Percentiles rank a stretch among this genome's conserved stretches.
Evolutionary conservation across 106 monocot species (phyloP).

Genomic region (Gastrodia elata): DNA sequence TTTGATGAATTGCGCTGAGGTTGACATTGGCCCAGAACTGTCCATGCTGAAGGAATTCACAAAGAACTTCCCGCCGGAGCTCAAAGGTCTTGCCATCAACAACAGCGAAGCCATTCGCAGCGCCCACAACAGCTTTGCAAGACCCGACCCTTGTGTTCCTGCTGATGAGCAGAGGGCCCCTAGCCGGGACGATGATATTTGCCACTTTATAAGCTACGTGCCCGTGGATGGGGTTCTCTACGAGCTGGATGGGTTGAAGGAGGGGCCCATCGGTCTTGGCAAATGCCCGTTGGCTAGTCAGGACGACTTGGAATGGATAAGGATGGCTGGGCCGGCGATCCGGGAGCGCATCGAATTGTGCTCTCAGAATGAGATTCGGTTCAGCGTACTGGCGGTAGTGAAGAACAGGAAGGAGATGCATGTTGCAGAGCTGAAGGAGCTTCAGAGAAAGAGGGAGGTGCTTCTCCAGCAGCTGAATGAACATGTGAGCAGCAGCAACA

Average conservation of each 20-base stretch:
- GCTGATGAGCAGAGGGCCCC: constrained; percentile 76
- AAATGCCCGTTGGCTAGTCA: constrained; percentile 43
- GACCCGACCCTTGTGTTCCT: constrained; percentile 79
- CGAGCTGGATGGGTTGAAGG: constrained; percentile 84
- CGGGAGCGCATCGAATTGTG: constrained; percentile 83
- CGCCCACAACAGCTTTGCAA: constrained; percentile 95
- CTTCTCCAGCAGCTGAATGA: constrained; percentile 62
- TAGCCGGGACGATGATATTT: constrained; percentile 75
- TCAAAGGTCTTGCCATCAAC: constrained; percentile 86
- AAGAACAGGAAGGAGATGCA: constrained; percentile 87
- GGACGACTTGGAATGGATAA: constrained; percentile 68
- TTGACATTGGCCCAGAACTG: constrained; percentile 81
- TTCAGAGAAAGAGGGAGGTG: constrained; percentile 80
- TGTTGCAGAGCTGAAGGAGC: constrained; percentile 76
- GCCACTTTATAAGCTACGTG: constrained; percentile 83
- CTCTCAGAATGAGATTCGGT: constrained; percentile 87
- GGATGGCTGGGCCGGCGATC: constrained; percentile 76
- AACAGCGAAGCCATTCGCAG: constrained; percentile 81
- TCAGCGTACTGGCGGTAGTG: constrained; percentile 79
- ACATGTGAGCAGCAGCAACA: background rate
- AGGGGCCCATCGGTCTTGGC: constrained; percentile 77
- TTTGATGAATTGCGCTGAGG: constrained; percentile 64
- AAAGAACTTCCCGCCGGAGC: constrained; percentile 81
- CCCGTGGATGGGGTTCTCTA: constrained; percentile 78
- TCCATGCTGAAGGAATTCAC: constrained; percentile 81